Evolutionary conservation across 2,329 filamentous ascomycete species (phyloP).

Genomic region (Colletotrichum spaethianum): DNA sequence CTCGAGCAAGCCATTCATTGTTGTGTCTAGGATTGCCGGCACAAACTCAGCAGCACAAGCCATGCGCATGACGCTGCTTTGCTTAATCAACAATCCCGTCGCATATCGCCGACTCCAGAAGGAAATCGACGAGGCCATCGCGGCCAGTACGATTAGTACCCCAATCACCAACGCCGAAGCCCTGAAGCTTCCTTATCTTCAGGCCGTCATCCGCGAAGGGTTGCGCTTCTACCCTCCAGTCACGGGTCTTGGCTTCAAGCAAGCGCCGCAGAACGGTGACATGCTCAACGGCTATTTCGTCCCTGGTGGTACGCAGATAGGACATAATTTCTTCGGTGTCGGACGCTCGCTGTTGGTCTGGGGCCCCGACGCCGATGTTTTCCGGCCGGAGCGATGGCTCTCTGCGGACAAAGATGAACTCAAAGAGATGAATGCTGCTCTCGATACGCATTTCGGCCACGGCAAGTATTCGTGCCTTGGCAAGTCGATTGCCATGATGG

Average conservation of each 20-base stretch:
- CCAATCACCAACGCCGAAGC: constrained; percentile 62
- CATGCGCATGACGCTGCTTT: constrained; percentile 69
- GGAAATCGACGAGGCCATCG: constrained; percentile 62
- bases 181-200: constrained; percentile 67
- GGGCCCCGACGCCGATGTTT: constrained; percentile 69
- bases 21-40: constrained; percentile 64
- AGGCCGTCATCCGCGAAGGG: constrained; percentile 70
- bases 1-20: neutral
- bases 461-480: constrained; percentile 62
- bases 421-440: constrained; percentile 52
- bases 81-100: constrained; percentile 59
- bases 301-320: constrained; percentile 66
- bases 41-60: constrained; percentile 74
- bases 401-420: constrained; percentile 48
- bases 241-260: constrained; percentile 66
- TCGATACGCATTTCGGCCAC: constrained; percentile 62
- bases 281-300: constrained; percentile 66
- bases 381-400: constrained; percentile 72
- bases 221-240: constrained; percentile 70
- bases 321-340: constrained; percentile 69
- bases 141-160: constrained; percentile 51
- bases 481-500: constrained; percentile 62
- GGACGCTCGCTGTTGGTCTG: constrained; percentile 65
- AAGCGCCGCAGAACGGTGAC: constrained; percentile 66
- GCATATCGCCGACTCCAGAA: constrained; percentile 57